Evolutionary conservation across 768 basidiomycete genomes (phyloP), one percentile per base, ranked within the genome.

Genomic region (Chalciporus piperatus): DNA sequence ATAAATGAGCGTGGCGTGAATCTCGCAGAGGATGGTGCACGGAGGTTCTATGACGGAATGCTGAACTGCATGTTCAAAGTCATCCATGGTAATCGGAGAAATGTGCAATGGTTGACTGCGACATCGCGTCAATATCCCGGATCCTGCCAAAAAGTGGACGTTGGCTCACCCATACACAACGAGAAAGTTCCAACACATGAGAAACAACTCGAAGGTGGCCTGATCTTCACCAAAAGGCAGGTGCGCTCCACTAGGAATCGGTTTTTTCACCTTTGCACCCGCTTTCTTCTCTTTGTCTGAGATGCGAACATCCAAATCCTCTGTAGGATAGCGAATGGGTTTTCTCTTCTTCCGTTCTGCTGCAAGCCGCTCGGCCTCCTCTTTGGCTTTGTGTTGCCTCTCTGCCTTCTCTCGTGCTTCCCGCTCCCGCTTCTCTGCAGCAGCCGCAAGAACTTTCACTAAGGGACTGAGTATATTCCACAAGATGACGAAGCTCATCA

Each of bases 141-240:
- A 22, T 2, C 6, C 19, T 35, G 39, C 2, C 12, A 10, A 2
- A 41, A 32, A 10, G 20, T 6, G 28, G n/a, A 52, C 20, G 39
- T 55, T 16, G 27, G 70, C 83, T 60, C 66, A 97, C 97, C 94
- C 92, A 69, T 95, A 95, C 47, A 93, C 87, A 47, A 91, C 87
- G 49, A 98, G 70, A 69, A 96, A 96, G 70, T 92, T 94, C 95
- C 95, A 99, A 9, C 83, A 74, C 86, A 91, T 87, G 27, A 98
- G 70, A 68, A 98, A 92, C 9, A 78, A 73, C 66, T 98, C 95
- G 56, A 97, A 96, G 12, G 78, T 72, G 11, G 75, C 76, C 8
- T 80, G 75, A 28, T 74, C 72, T 33, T 82, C 78, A 45, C 84
- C 83, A 65, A 92, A 91, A 4, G 92, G 87, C 46, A 92, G 71